Base-by-base conservation (phyloP, 495 filamentous ascomycete species). In the Xylaria intraflava region DNA sequence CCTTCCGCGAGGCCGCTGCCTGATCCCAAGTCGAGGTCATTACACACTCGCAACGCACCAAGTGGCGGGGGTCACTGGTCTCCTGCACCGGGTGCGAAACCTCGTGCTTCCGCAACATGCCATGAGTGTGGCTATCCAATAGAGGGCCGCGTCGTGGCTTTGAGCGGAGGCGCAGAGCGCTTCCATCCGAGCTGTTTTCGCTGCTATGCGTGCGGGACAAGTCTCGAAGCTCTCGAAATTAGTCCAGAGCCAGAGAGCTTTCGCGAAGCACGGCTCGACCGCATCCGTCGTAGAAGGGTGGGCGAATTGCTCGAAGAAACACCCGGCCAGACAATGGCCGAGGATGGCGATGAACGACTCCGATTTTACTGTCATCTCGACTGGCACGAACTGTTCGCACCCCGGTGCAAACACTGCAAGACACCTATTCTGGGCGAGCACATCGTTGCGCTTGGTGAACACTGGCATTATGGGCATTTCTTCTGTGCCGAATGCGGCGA, bases 401-500 rank as follows among this genome's bases (percentile, higher is more conserved):
- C 93, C 16, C 83, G 89, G 36, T 99, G 93, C 73, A 92, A 92
- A 72, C 90, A 84, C 70, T 99, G 93, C 77, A 93, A 88, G 71
- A 99, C 93, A 23, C 93, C 93, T n/a, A 99, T 99, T 61, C 87
- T 97, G 65, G 89, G 90, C 38, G 92, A 97, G 72, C 87, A 96
- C 36, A 83, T 95, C 11, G 83, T 97, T 35, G 93, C 93, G 2
- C 87, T 93, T 60, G 93, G 94, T 17, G 83, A 86, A 17, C 89
- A 95, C 70, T 99, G 89, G 89, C 93, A 99, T 70, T 87, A 88
- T 57, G 93, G 93, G 1, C 93, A 99, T 73, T 99, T 99, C 76
- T 99, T 97, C 79, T 99, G 93, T 65, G 94, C 94, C 26, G 88
- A 99, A 77, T 99, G 93, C 71, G 93, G 93, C 56, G 93, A 99